Conservation (phyloP, 2,329 filamentous ascomycete genomes). For the Paraphaeosphaeria sporulosa region DNA sequence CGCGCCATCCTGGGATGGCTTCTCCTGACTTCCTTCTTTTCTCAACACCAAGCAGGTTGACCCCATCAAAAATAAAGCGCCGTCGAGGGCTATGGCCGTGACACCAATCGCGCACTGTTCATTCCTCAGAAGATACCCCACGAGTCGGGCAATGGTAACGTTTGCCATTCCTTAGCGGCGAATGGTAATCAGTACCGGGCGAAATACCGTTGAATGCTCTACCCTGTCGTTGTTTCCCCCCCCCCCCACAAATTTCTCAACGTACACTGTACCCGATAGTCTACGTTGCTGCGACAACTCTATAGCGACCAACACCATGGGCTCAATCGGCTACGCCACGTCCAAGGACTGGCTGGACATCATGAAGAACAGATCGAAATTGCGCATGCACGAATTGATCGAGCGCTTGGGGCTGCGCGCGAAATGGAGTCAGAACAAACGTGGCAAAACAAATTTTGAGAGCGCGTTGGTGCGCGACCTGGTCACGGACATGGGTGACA, state of each 20-base stretch:
- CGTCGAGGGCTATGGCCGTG: constrained; percentile 3
- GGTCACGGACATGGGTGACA: constrained; percentile 44
- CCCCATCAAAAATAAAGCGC: constrained; percentile 2
- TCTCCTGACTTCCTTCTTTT: constrained; percentile 7
- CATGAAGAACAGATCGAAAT: constrained; percentile 46
- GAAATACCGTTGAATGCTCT: constrained; percentile 2
- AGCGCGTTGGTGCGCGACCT: constrained; percentile 43
- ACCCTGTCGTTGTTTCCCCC: neutral
- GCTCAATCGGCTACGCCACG: constrained; percentile 38
- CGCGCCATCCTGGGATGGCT: constrained; percentile 6
- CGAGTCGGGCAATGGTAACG: constrained; percentile 3
- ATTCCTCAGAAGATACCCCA: neutral
- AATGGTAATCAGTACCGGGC: constrained; percentile 5
- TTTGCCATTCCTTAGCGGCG: constrained; percentile 4
- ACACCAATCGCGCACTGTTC: neutral
- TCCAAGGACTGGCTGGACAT: constrained; percentile 48
- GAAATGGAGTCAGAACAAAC: constrained; percentile 49
- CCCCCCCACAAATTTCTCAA: neutral
- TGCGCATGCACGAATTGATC: constrained; percentile 48
- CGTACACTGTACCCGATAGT: neutral
- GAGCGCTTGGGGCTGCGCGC: constrained; percentile 44
- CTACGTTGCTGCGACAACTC: neutral
- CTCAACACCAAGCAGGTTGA: constrained; percentile 8
- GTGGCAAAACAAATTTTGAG: constrained; percentile 48
- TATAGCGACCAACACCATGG: constrained; percentile 3